A percentile compares a stretch with the other conserved stretches of the same genome.
These are phyloP conservation scores for Chrysoporthe deuterocubensis DNA, from an alignment of 2,329 filamentous ascomycete genomes.

Conservation along the genomic window DNA sequence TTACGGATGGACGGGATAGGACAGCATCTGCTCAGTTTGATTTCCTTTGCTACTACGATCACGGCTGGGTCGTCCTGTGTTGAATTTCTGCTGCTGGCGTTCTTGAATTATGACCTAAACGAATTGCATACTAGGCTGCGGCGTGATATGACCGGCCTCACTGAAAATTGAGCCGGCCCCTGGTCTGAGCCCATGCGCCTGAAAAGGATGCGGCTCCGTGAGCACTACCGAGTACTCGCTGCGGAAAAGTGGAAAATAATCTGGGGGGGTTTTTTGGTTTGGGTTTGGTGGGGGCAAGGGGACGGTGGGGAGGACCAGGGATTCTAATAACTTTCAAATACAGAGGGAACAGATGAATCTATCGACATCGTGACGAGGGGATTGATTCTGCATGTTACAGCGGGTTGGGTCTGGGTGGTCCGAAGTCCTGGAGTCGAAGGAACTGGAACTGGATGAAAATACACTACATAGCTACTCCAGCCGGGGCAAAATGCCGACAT, in stretches of 20 bases:
- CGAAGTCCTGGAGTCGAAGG: neutral
- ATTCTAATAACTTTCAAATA: neutral
- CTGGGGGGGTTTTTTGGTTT: neutral
- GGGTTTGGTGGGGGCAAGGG: no score
- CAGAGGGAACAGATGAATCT: neutral
- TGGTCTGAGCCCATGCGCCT: neutral
- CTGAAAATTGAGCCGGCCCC: neutral
- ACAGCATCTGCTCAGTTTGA: slow-evolving; percentile 8
- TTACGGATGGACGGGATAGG: slow-evolving; percentile 11
- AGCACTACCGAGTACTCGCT: neutral
- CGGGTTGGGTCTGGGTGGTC: neutral
- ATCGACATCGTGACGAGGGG: neutral
- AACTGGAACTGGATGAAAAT: neutral
- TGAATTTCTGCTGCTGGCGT: slow-evolving; percentile 11
- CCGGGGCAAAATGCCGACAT: neutral
- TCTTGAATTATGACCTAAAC: slow-evolving; percentile 12
- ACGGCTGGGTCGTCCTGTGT: slow-evolving; percentile 1
- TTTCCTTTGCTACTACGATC: neutral
- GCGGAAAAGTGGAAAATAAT: neutral
- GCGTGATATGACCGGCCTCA: neutral
- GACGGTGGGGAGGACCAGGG: neutral
- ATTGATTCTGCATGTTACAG: neutral
- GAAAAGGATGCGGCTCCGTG: neutral
- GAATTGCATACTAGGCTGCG: slow-evolving; percentile 12
- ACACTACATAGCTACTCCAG: neutral